phyloP scores from a whole-genome alignment of 2,329 filamentous ascomycete genomes.

The Trichoderma semiorbis region DNA sequence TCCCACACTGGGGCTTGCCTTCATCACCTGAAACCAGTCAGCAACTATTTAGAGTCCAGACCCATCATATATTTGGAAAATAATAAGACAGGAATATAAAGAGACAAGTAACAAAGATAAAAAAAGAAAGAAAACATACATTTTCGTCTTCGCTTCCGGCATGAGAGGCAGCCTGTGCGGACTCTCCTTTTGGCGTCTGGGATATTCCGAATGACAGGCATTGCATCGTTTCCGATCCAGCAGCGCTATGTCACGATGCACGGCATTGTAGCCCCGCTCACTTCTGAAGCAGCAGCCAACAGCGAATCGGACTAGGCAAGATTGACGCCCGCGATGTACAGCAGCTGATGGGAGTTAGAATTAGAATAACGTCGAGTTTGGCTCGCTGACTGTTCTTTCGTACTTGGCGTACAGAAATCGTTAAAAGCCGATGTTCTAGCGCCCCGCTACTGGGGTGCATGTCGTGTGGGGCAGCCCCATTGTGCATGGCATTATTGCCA shows the following conservation, averaged over 20 bases:
- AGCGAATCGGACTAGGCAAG: neutral
- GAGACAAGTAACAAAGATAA: neutral
- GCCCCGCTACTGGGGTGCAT: conserved; percentile 10
- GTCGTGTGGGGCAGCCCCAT: neutral
- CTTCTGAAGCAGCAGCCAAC: neutral
- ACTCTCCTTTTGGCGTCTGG: conserved; percentile 23
- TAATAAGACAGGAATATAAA: neutral
- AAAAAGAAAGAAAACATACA: conserved; percentile 11
- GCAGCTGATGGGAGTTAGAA: neutral
- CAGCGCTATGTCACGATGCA: neutral
- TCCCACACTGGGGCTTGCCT: conserved; percentile 21
- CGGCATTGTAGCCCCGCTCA: neutral
- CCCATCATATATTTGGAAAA: neutral
- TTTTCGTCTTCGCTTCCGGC: conserved; percentile 23
- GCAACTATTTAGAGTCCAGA: neutral
- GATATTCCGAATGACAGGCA: conserved; percentile 21
- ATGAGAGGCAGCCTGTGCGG: conserved; percentile 23
- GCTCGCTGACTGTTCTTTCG: neutral
- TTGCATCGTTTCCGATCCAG: neutral
- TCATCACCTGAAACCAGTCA: conserved; percentile 21
- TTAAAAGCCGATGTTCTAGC: neutral
- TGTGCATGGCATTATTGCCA: neutral
- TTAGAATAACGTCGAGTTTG: neutral
- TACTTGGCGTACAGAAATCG: neutral
- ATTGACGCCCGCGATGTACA: neutral